Evolutionary conservation across 106 monocot genomes (phyloP).

Genomic region (Narthecium ossifragum): DNA sequence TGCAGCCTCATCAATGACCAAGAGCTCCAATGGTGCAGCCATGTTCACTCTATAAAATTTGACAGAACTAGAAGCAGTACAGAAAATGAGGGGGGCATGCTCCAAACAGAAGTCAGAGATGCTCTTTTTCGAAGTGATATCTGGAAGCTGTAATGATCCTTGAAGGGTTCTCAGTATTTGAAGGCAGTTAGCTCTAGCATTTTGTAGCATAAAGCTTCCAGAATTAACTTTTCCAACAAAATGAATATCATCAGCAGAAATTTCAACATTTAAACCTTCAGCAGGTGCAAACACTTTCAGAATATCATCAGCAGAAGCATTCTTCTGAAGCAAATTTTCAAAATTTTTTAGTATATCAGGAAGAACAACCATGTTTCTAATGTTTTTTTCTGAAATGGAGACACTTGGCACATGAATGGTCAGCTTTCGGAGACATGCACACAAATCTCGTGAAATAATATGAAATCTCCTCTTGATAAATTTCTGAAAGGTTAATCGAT

Average conservation of each 20-base stretch:
- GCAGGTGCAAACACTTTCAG: conserved; percentile 6
- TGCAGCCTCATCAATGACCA: conserved; percentile 54
- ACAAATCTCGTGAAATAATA: neutral
- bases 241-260: neutral
- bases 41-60: conserved; percentile 11
- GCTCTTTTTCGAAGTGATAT: neutral
- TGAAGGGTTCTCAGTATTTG: conserved; percentile 2
- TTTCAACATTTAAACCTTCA: neutral
- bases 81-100: conserved; percentile 11
- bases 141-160: neutral
- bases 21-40: neutral
- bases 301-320: neutral
- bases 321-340: neutral
- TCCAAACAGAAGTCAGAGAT: conserved; percentile 14
- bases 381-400: conserved; percentile 6
- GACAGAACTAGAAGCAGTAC: conserved; percentile 19
- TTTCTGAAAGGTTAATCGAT: neutral
- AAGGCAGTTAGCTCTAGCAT: neutral
- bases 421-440: conserved; percentile 13
- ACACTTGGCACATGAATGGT: conserved; percentile 26
- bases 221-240: neutral
- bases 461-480: conserved; percentile 29
- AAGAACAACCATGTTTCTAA: conserved; percentile 16
- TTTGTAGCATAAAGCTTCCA: neutral
- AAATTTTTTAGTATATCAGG: conserved; percentile 15